Evolutionary conservation across 1,284 basidiomycete species (phyloP).

Genomic region (Sparassis latifolia): DNA sequence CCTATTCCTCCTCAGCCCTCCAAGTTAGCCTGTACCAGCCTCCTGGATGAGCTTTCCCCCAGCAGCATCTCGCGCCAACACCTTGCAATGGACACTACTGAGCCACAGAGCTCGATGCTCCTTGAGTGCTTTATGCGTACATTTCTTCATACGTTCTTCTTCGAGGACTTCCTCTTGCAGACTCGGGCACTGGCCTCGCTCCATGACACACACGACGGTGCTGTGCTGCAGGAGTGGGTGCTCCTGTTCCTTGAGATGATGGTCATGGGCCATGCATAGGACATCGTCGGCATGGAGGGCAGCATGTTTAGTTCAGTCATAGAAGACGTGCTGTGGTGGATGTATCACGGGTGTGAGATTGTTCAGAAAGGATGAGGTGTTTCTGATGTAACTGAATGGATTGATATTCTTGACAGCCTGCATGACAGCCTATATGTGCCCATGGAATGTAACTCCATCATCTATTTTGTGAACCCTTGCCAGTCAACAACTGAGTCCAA

Average conservation of each 20-base stretch:
- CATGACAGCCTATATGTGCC: background rate
- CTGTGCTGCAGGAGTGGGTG: conserved; percentile 44
- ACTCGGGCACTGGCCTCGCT: conserved; percentile 34
- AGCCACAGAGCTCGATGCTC: conserved; percentile 37
- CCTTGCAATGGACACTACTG: conserved; percentile 8
- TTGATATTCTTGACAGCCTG: too few relatives aligned
- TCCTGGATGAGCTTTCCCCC: conserved; percentile 1
- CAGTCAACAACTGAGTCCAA: too few relatives aligned
- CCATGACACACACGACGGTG: conserved; percentile 46
- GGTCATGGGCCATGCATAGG: conserved; percentile 49
- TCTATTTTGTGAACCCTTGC: too few relatives aligned
- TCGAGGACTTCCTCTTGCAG: conserved; percentile 44
- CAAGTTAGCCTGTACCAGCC: too few relatives aligned
- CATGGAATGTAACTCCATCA: too few relatives aligned
- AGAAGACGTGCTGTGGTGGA: conserved; percentile 57
- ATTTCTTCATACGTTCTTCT: conserved; percentile 66
- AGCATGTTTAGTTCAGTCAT: conserved; percentile 73
- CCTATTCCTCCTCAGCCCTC: conserved; percentile 10
- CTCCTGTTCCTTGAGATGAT: conserved; percentile 66
- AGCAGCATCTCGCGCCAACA: too few relatives aligned
- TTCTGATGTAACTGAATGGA: too few relatives aligned
- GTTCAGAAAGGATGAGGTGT: conserved; percentile 37
- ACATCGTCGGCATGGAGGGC: conserved; percentile 58
- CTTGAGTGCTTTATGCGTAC: conserved; percentile 44
- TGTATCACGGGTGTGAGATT: conserved; percentile 46